Evolutionary conservation across 2,329 filamentous ascomycete genomes (phyloP).

Genomic region (Basipetospora chlamydospora): DNA sequence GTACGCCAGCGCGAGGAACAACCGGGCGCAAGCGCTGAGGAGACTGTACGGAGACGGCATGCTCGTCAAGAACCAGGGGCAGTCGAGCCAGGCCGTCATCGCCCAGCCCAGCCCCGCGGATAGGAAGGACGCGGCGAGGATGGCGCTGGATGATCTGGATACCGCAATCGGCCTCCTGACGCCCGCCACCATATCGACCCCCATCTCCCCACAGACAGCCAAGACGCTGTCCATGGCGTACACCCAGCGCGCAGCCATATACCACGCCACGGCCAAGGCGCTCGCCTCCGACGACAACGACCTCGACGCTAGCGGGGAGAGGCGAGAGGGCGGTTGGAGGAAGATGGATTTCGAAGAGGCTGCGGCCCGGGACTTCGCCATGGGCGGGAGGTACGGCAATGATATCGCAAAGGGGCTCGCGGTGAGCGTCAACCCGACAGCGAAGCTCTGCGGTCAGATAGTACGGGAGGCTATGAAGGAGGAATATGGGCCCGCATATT

Average conservation of each 20-base stretch:
- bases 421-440: conserved; percentile 51
- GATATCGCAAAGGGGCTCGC: conserved; percentile 49
- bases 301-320: conserved; percentile 22
- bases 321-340: conserved; percentile 34
- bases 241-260: conserved; percentile 55
- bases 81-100: conserved; percentile 24
- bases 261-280: conserved; percentile 41
- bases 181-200: conserved; percentile 31
- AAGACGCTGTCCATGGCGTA: conserved; percentile 55
- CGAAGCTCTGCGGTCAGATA: conserved; percentile 55
- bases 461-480: conserved; percentile 56
- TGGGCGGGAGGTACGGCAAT: conserved; percentile 50
- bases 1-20: conserved; percentile 63
- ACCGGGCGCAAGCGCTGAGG: conserved; percentile 54
- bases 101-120: conserved; percentile 21
- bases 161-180: conserved; percentile 43
- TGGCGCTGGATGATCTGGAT: conserved; percentile 38
- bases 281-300: conserved; percentile 12
- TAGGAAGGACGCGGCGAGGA: conserved; percentile 22
- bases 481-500: conserved; percentile 43
- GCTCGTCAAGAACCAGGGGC: conserved; percentile 26
- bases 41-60: conserved; percentile 48
- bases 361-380: conserved; percentile 47
- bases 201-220: conserved; percentile 49
- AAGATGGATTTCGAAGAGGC: conserved; percentile 45